Base-by-base conservation (phyloP, 225 moss, liverwort and hornwort genomes). In the Pleurozium schreberi region DNA sequence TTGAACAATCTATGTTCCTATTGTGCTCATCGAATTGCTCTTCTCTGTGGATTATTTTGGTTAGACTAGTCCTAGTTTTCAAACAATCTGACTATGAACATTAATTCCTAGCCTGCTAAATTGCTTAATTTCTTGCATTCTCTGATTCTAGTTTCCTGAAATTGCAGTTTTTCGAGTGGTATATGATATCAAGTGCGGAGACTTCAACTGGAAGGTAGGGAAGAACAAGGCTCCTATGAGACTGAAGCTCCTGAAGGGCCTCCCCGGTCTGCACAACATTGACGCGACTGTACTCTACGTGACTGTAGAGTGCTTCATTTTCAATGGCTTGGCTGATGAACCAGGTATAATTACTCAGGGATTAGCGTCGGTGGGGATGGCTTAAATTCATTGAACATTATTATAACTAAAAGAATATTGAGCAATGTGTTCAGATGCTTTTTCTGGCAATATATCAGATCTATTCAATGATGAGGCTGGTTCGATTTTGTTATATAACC, bases 131-230 rank as follows among this genome's bases (percentile, higher is more conserved):
- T n/a, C n/a, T n/a, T 87, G 21, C 38, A 45, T 60, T 43, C 22
- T 49, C 47, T 81, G 38, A 59, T 43, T 81, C 62, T 87, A 43
- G 33, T 83, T 85, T 69, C 45, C 6, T 57, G 57, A 57, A 20
- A n/a, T n/a, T 78, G 87, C 93, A 94, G 92, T 94, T 18, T 94
- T 94, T 23, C 91, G 92, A 53, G 88, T 94, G 73, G 84, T 91
- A 2, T 87, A 91, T 52, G 77, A 69, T 59, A 88, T 92, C 22
- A 87, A 85, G 71, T 70, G 57, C 36, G 81, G 87, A 82, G 80
- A 83, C 47, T 84, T 82, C 59, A 59, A 81, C 59, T 92, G 92
- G 93, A 87, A 85, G 64, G 87, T 92, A 16, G 91, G 92, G 50
- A 79, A 81, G 68, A 64, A 74, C 19, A 33, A 67, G 33, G 42